Percentiles rank a stretch among this genome's conserved stretches.
phyloP scores from a whole-genome alignment of 31 red algal genomes.

The Pterothamnion heteromorphum region DNA sequence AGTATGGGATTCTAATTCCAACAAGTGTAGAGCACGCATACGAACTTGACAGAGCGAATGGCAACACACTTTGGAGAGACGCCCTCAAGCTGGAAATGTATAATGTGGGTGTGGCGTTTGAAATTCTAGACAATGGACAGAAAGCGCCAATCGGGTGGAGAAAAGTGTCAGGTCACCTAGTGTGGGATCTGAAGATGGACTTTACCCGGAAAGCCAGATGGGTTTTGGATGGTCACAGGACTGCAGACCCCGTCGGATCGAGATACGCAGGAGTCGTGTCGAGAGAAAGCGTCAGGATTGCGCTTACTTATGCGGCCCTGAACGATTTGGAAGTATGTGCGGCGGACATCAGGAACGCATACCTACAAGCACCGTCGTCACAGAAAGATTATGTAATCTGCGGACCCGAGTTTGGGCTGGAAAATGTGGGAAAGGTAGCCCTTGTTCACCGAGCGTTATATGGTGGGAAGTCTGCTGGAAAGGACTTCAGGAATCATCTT shows the following conservation, averaged over 20 bases:
- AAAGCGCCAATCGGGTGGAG: background rate
- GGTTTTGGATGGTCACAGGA: background rate
- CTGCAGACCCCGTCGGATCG: background rate
- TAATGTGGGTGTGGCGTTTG: background rate
- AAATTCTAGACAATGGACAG: background rate
- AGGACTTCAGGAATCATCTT: conserved; percentile 4
- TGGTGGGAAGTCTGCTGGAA: background rate
- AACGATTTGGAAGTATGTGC: background rate
- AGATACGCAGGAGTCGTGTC: background rate
- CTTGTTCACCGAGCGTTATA: background rate
- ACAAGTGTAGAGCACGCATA: background rate
- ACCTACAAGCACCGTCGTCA: background rate
- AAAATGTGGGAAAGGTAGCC: background rate
- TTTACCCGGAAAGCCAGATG: background rate
- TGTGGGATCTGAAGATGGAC: background rate
- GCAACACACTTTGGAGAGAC: background rate
- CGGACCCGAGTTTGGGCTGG: background rate
- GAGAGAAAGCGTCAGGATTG: background rate
- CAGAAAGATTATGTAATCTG: background rate
- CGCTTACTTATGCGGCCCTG: background rate
- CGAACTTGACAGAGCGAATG: background rate
- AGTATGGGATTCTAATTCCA: background rate
- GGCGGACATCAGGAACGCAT: background rate
- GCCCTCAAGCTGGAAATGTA: background rate
- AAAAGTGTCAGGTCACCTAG: background rate